These are phyloP conservation scores for Larix sibirica DNA, from an alignment of 83 land plant genomes.

Conservation along the genomic window DNA sequence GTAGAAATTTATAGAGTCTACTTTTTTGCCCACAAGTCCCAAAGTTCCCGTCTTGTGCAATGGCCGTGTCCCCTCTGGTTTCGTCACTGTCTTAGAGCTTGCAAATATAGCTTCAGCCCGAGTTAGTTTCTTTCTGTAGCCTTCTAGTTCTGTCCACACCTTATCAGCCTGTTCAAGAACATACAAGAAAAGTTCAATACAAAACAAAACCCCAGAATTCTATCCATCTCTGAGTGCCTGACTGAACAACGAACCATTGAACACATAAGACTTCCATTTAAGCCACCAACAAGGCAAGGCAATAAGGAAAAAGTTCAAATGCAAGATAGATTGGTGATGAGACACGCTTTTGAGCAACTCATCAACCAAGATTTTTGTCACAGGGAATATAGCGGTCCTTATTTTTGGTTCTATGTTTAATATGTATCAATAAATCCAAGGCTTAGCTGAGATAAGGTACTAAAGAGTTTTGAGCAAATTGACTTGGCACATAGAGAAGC, in stretches of 20 bases:
- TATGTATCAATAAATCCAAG: too few relatives aligned
- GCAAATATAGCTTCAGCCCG: slow-evolving; percentile 67
- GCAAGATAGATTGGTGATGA: neutral
- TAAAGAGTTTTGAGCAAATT: too few relatives aligned
- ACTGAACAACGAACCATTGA: neutral
- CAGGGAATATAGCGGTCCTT: neutral
- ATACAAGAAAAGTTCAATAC: neutral
- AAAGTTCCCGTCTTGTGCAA: slow-evolving; percentile 59
- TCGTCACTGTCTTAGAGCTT: slow-evolving; percentile 42
- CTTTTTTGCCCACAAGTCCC: slow-evolving; percentile 72
- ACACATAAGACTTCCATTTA: neutral
- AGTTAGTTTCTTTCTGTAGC: slow-evolving; percentile 66
- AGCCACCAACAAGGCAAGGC: neutral
- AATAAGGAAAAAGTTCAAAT: neutral
- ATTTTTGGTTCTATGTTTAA: neutral
- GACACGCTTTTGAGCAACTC: neutral
- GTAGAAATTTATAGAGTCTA: slow-evolving; percentile 77
- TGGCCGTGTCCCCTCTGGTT: slow-evolving; percentile 66
- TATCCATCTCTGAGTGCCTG: neutral
- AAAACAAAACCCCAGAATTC: neutral
- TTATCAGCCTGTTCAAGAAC: slow-evolving; percentile 45
- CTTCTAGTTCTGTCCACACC: slow-evolving; percentile 55
- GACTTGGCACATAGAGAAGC: too few relatives aligned
- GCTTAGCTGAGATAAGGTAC: too few relatives aligned
- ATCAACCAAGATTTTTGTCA: neutral